Evolutionary conservation across 768 basidiomycete genomes (phyloP), one percentile per base, ranked within the genome.

Genomic region (Kwoniella dejecticola): DNA sequence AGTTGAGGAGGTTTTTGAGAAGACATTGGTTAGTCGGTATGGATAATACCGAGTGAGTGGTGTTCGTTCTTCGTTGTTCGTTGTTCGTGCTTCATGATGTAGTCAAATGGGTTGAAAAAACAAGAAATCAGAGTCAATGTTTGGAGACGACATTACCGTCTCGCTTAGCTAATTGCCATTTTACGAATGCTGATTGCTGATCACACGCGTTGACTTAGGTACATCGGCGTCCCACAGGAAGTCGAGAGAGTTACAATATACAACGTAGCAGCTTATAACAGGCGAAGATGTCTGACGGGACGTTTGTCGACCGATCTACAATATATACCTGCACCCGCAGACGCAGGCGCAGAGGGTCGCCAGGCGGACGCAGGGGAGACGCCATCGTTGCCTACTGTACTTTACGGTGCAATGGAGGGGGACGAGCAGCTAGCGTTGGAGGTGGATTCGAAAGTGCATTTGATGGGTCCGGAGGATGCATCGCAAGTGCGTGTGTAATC

Each of bases 11-110:
- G 21, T 50, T 50, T 31, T 27, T 50, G 3, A 50, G 30, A 24
- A 30, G 48, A 50, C 48, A 50, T 50, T 50, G 48, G 48, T 50
- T 50, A 36, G 21, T 50, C 1, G 48, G 48, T n/a, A 31, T 50
- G 0, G 48, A 50, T 50, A 50, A 50, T 31, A 31, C 8, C 15
- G 48, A 50, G 48, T 50, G 11, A 31, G 48, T 50, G 11, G 11
- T 6, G 13, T 50, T 11, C 8, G 3, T 47, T 24, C 12, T 42
- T 42, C 19, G 17, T 12, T 23, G 4, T 47, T 6, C 24, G 26
- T 47, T 27, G 21, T 7, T 24, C n/a, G n/a, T 47, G 4, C 10
- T 24, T 27, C 8, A 26, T 26, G n/a, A n/a, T n/a, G n/a, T n/a
- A n/a, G 10, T 12, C 7, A 42, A n/a, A 42, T 42, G 5, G 6